These are phyloP conservation scores for Cnidoscolus chayamansa DNA, from an alignment of 441 rosid genomes.

Conservation along the genomic window DNA sequence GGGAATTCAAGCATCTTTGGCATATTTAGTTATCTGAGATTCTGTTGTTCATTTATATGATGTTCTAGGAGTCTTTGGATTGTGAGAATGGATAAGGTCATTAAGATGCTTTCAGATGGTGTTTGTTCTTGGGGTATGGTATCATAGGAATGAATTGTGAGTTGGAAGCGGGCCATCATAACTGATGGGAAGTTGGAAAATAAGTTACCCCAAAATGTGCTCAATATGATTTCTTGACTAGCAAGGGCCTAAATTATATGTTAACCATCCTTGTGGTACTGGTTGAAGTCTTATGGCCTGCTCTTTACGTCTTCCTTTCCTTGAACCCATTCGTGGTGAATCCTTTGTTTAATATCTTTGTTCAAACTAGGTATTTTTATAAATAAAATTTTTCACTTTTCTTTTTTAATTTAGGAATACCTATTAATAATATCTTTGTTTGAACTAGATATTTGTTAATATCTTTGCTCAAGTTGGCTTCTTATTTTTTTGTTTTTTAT, in stretches of 20 bases:
- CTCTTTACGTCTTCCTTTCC: background rate
- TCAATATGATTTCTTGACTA: background rate
- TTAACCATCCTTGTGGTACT: background rate
- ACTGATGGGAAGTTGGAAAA: slow-evolving; percentile 8
- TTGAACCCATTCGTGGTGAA: background rate
- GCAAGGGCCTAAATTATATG: background rate
- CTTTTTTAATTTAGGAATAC: background rate
- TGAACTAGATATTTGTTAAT: too few relatives aligned
- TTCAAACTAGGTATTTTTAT: background rate
- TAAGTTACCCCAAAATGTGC: background rate
- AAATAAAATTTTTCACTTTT: background rate
- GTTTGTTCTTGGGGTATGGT: background rate
- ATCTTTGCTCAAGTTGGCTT: background rate
- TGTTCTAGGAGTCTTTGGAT: background rate
- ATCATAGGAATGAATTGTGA: background rate
- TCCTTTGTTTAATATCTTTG: background rate
- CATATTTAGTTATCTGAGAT: background rate
- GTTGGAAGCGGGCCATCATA: background rate
- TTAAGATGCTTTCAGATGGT: slow-evolving; percentile 1
- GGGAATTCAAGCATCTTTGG: background rate
- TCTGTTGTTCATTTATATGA: background rate
- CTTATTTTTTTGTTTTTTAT: too few relatives aligned
- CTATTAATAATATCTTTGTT: too few relatives aligned
- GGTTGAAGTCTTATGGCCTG: background rate
- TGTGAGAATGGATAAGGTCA: background rate